Evolutionary conservation across 345 rosid genomes (phyloP).

Genomic region (Dipteronia sinensis): DNA sequence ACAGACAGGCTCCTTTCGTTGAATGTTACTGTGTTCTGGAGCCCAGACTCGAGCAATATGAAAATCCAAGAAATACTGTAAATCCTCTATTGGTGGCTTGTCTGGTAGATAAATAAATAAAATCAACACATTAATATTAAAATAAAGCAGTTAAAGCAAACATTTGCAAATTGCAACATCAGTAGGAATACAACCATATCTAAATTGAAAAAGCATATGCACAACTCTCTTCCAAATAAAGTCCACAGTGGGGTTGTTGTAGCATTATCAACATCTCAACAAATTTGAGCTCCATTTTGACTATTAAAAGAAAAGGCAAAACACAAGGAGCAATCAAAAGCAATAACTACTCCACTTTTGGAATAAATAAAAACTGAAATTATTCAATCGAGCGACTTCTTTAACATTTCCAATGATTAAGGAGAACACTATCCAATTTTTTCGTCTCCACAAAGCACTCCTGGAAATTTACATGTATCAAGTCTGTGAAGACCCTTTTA

Average conservation of each 20-base stretch:
- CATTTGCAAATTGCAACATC: not conserved
- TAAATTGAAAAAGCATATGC: not conserved
- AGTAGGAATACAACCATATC: not conserved
- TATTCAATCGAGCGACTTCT: not conserved
- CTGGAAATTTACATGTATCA: not conserved
- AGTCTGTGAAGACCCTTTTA: not conserved
- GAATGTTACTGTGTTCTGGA: constrained; percentile 86
- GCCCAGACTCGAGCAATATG: constrained; percentile 94
- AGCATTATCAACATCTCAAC: constrained; percentile 5
- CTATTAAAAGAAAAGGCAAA: not conserved
- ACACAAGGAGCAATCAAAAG: not conserved
- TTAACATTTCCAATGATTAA: not conserved
- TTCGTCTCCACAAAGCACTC: not conserved
- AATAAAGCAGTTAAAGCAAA: not conserved
- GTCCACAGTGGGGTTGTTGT: not conserved
- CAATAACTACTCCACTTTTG: not conserved
- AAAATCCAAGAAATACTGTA: constrained; percentile 91
- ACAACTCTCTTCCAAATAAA: not conserved
- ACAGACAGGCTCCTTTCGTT: constrained; percentile 91
- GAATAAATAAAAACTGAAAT: not conserved
- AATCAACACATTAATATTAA: constrained; percentile 15
- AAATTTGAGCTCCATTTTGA: constrained; percentile 2
- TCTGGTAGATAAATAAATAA: constrained; percentile 42
- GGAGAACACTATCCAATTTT: not conserved
- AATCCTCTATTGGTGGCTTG: constrained; percentile 96